Evolutionary conservation across 768 basidiomycete genomes (phyloP).

Genomic region (Tylopilus felleus): DNA sequence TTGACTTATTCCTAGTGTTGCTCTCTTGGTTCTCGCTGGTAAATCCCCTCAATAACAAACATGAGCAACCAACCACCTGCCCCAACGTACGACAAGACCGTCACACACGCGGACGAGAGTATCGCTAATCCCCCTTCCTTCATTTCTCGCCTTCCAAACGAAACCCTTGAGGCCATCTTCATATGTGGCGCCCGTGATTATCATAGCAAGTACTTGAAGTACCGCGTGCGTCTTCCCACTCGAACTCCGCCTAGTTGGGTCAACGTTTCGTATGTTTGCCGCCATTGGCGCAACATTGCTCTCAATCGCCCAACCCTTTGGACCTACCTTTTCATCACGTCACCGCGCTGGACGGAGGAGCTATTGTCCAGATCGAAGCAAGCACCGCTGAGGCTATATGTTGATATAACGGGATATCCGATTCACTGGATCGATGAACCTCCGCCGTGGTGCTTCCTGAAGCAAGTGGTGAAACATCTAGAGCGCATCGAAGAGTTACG

Average conservation of each 20-base stretch:
- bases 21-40: no score
- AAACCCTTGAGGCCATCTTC: constrained; percentile 16
- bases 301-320: constrained; percentile 36
- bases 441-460: background rate
- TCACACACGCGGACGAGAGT: no score
- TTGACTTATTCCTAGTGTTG: no score
- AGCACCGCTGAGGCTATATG: constrained; percentile 19
- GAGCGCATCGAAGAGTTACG: background rate
- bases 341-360: constrained; percentile 36
- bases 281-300: constrained; percentile 45
- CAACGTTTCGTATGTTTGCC: no score
- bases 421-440: no score
- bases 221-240: background rate
- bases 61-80: no score
- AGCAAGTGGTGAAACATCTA: background rate
- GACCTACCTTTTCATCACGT: no score
- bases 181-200: background rate
- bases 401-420: no score
- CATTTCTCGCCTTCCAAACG: constrained; percentile 14
- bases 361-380: no score
- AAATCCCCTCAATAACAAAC: no score
- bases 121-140: constrained; percentile 1
- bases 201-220: no score
- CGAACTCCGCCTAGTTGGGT: background rate
- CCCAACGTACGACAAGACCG: no score